These are phyloP conservation scores for Pythium vanterpoolii DNA, from an alignment of 352 stramenopile species.

Conservation along the genomic window DNA sequence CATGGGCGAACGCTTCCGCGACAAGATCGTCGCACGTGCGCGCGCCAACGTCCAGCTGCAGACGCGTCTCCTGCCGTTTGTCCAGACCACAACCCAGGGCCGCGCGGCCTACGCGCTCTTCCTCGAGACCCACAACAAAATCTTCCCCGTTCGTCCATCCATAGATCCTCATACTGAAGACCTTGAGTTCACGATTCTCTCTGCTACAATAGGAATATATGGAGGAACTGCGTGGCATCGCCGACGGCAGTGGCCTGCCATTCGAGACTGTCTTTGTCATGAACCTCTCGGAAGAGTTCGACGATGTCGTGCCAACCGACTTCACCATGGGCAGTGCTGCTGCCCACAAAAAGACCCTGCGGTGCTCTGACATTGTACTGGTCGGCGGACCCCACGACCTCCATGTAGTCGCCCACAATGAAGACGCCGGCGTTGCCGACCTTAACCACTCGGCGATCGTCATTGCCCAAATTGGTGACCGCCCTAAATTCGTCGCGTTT, in stretches of 20 bases:
- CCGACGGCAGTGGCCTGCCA: slow-evolving; percentile 46
- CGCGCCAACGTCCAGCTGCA: slow-evolving; percentile 47
- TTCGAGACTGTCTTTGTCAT: slow-evolving; percentile 71
- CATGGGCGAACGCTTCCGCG: slow-evolving; percentile 45
- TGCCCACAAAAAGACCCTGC: slow-evolving; percentile 32
- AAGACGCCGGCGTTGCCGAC: slow-evolving; percentile 49
- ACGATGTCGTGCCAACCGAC: slow-evolving; percentile 43
- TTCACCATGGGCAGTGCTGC: slow-evolving; percentile 26
- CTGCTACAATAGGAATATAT: slow-evolving; percentile 44
- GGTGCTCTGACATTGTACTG: slow-evolving; percentile 71
- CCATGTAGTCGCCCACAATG: slow-evolving; percentile 67
- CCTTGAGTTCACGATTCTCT: no score
- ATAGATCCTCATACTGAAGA: no score
- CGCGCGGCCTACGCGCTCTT: slow-evolving; percentile 42
- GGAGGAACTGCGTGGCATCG: slow-evolving; percentile 59
- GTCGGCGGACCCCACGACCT: slow-evolving; percentile 31
- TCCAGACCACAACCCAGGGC: slow-evolving; percentile 33
- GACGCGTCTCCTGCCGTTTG: slow-evolving; percentile 53
- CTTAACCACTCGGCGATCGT: slow-evolving; percentile 68
- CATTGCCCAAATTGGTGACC: slow-evolving; percentile 44
- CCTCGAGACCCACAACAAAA: slow-evolving; percentile 35
- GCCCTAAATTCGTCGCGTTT: slow-evolving; percentile 61
- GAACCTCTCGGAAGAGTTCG: slow-evolving; percentile 77
- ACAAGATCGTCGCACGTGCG: slow-evolving; percentile 47
- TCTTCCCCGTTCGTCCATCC: slow-evolving; percentile 45